These are phyloP conservation scores for Tricholoma matsutake DNA, from an alignment of 768 basidiomycete genomes.

Conservation along the genomic window DNA sequence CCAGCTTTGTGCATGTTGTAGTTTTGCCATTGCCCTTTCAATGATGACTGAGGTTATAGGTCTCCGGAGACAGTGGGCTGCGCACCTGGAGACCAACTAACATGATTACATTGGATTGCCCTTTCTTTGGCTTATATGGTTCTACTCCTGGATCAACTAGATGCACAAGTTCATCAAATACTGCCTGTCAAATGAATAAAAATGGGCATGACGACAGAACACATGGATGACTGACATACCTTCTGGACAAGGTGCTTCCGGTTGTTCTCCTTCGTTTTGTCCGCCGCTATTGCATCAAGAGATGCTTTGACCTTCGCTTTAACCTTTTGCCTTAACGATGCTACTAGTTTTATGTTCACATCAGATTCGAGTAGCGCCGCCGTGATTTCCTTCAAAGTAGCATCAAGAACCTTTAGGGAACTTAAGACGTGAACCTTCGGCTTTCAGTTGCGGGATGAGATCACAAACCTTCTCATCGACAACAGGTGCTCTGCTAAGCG, in stretches of 20 bases:
- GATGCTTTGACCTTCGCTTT: constrained; percentile 86
- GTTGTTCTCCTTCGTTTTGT: constrained; percentile 77
- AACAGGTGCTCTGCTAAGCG: constrained; percentile 80
- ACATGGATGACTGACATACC: constrained; percentile 38
- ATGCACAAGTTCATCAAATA: constrained; percentile 94
- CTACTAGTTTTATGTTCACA: constrained; percentile 96
- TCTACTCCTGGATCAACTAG: constrained; percentile 95
- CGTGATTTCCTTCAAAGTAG: constrained; percentile 91
- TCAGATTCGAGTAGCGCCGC: constrained; percentile 93
- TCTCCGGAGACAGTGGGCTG: constrained; percentile 1
- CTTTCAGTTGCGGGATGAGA: neutral
- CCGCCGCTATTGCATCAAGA: constrained; percentile 58
- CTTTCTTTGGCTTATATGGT: constrained; percentile 95
- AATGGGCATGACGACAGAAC: neutral
- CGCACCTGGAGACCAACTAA: constrained; percentile 91
- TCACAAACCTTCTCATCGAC: constrained; percentile 83
- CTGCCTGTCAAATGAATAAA: constrained; percentile 53
- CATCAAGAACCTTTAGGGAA: constrained; percentile 77
- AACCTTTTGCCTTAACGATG: constrained; percentile 82
- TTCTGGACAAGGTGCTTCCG: constrained; percentile 90
- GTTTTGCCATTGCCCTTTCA: constrained; percentile 95
- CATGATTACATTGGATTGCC: constrained; percentile 93
- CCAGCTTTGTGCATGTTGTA: constrained; percentile 98
- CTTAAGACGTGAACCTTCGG: constrained; percentile 4
- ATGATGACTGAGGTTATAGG: neutral